These are phyloP conservation scores for Penicillium lividum DNA, from an alignment of 495 filamentous ascomycete genomes.

Conservation along the genomic window DNA sequence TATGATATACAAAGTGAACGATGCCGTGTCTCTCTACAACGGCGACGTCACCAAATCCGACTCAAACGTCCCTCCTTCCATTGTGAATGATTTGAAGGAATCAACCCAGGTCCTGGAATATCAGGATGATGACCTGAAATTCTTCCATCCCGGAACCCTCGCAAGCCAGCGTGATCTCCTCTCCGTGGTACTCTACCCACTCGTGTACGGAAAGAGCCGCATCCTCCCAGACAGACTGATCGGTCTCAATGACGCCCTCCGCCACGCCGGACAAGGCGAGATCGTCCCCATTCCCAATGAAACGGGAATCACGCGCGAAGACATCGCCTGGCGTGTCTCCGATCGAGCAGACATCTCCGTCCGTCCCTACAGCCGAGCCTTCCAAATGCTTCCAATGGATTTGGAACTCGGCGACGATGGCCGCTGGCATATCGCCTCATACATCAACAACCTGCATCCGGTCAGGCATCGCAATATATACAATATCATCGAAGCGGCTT, in stretches of 20 bases:
- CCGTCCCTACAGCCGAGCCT: constrained; percentile 33
- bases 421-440: constrained; percentile 38
- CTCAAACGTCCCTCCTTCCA: constrained; percentile 23
- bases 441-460: constrained; percentile 53
- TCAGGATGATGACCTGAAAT: constrained; percentile 15
- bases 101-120: constrained; percentile 25
- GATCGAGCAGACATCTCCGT: constrained; percentile 31
- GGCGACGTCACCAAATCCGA: constrained; percentile 45
- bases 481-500: constrained; percentile 41
- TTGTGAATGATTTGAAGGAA: constrained; percentile 36
- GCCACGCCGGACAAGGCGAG: constrained; percentile 30
- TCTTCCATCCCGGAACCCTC: constrained; percentile 23
- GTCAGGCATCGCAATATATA: constrained; percentile 35
- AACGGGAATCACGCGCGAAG: constrained; percentile 33
- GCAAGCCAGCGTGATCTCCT: constrained; percentile 36
- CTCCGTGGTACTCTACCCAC: constrained; percentile 45
- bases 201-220: constrained; percentile 42
- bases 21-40: constrained; percentile 38
- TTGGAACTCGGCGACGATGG: constrained; percentile 31
- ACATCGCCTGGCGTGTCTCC: constrained; percentile 45
- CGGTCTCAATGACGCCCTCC: constrained; percentile 29
- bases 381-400: constrained; percentile 43
- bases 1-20: constrained; percentile 32
- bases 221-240: constrained; percentile 30
- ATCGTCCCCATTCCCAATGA: constrained; percentile 28